Evolutionary conservation across 306 rosid genomes (phyloP).

Genomic region (Pyrus bretschneideri): DNA sequence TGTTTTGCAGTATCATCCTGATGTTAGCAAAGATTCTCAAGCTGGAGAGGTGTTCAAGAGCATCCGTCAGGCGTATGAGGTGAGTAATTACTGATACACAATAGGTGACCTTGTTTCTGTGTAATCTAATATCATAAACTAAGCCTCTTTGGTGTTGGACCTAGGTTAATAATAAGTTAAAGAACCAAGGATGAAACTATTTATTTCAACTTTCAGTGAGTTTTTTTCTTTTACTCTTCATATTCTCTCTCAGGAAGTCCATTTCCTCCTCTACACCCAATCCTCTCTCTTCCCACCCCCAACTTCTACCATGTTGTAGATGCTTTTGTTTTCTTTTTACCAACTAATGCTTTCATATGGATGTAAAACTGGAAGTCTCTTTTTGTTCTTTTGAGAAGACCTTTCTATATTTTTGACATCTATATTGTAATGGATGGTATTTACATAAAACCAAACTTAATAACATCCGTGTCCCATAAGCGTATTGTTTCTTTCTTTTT

Average conservation of each 20-base stretch:
- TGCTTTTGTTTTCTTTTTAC: background rate
- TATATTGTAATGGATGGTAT: background rate
- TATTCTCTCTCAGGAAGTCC: background rate
- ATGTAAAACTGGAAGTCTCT: background rate
- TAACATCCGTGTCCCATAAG: background rate
- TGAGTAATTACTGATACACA: constrained; percentile 13
- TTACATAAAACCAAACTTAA: too few relatives aligned
- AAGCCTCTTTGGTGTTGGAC: background rate
- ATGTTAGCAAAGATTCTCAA: constrained; percentile 78
- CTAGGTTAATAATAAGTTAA: background rate
- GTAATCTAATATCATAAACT: background rate
- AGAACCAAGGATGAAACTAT: background rate
- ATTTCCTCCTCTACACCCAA: background rate
- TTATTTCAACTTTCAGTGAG: background rate
- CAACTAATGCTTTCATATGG: background rate
- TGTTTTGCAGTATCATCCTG: constrained; percentile 77
- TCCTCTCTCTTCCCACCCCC: background rate
- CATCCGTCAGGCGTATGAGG: constrained; percentile 74
- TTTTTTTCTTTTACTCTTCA: background rate
- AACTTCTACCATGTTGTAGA: background rate
- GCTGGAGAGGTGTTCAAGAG: constrained; percentile 68
- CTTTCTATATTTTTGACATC: background rate
- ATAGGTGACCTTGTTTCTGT: background rate
- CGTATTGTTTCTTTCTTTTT: background rate
- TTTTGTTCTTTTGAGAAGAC: background rate